phyloP scores from a whole-genome alignment of 1,284 basidiomycete genomes.

The Coniferiporia sulphurascens region DNA sequence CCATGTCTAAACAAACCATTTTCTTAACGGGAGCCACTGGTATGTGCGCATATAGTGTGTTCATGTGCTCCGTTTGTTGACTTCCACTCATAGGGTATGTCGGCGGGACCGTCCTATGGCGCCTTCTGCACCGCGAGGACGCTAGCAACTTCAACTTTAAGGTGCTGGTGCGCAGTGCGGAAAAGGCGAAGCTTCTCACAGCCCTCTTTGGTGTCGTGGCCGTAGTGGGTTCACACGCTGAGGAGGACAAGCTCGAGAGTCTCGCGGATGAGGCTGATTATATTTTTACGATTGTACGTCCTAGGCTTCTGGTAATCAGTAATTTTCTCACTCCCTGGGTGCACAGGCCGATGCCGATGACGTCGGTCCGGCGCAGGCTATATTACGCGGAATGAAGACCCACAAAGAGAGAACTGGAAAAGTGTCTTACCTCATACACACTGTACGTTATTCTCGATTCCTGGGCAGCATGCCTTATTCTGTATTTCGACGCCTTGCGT shows the following conservation, averaged over 20 bases:
- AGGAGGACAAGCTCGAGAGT: slow-evolving; percentile 29
- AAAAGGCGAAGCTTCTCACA: slow-evolving; percentile 36
- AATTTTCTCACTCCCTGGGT: not conserved
- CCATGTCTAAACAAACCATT: slow-evolving; percentile 13
- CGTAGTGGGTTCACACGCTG: slow-evolving; percentile 36
- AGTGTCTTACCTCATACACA: slow-evolving; percentile 45
- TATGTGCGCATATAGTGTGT: not conserved
- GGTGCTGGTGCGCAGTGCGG: slow-evolving; percentile 35
- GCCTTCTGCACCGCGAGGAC: slow-evolving; percentile 35
- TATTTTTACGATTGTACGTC: slow-evolving; percentile 32
- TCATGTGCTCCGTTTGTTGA: not conserved
- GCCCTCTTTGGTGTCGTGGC: slow-evolving; percentile 32
- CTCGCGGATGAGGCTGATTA: slow-evolving; percentile 30
- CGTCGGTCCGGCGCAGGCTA: slow-evolving; percentile 35
- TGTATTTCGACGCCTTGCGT: not conserved
- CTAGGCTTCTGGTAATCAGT: not conserved
- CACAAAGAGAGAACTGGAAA: slow-evolving; percentile 38
- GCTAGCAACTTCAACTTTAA: slow-evolving; percentile 33
- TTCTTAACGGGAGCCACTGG: slow-evolving; percentile 14
- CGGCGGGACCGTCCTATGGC: slow-evolving; percentile 38
- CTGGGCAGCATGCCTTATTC: not conserved
- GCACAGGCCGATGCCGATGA: slow-evolving; percentile 40
- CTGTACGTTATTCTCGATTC: slow-evolving; percentile 31
- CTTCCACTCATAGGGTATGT: slow-evolving; percentile 32
- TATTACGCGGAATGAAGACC: slow-evolving; percentile 41